These are phyloP conservation scores for Pleurotus pulmonarius DNA, from an alignment of 768 basidiomycete genomes.

Conservation along the genomic window DNA sequence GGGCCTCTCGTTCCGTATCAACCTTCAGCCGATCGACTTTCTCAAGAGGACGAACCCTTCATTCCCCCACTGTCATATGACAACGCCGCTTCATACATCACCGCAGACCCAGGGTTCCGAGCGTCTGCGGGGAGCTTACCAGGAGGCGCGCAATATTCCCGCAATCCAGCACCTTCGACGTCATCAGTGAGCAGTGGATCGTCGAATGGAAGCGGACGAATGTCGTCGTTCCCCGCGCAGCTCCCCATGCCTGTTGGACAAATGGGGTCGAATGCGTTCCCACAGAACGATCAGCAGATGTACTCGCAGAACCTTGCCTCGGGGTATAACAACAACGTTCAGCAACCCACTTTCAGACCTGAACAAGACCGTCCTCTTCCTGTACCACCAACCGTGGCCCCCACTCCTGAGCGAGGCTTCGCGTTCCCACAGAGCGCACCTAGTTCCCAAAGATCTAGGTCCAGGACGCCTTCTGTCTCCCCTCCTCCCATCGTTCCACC, in stretches of 20 bases:
- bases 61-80: constrained; percentile 8
- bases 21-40: constrained; percentile 3
- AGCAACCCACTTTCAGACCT: not conserved
- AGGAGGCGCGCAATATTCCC: not conserved
- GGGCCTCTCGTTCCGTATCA: not conserved
- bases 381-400: constrained; percentile 2
- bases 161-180: not conserved
- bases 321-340: too few species aligned
- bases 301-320: too few species aligned
- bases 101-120: not conserved
- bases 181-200: not conserved
- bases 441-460: not conserved
- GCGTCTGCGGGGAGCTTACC: not conserved
- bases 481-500: not conserved
- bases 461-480: not conserved
- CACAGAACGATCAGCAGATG: not conserved
- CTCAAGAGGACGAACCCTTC: constrained; percentile 10
- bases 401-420: not conserved
- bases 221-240: constrained; percentile 6
- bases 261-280: constrained; percentile 7
- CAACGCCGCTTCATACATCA: not conserved
- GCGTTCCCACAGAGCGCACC: not conserved
- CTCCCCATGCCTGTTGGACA: constrained; percentile 17
- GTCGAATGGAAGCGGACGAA: not conserved
- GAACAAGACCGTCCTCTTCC: constrained; percentile 8